These are phyloP conservation scores for Phytophthora brassicae DNA, from an alignment of 352 stramenopile genomes.

Conservation along the genomic window DNA sequence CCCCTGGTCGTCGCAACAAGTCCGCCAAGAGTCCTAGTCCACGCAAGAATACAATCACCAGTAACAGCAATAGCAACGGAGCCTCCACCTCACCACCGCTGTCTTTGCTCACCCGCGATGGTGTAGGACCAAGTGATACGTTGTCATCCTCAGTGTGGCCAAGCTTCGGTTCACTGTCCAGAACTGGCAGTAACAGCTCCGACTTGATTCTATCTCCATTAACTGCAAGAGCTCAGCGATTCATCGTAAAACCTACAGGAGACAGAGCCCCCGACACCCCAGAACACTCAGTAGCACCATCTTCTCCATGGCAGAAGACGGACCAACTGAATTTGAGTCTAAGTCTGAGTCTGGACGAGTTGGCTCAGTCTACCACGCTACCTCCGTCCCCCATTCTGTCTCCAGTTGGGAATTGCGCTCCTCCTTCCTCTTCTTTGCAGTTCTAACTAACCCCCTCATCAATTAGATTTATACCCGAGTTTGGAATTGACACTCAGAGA, in stretches of 20 bases:
- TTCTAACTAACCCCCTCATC: constrained; percentile 1
- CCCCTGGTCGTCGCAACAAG: constrained; percentile 28
- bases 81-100: constrained; percentile 6
- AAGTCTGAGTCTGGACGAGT: constrained; percentile 26
- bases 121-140: too few species aligned
- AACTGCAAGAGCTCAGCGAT: constrained; percentile 33
- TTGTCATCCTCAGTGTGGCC: constrained; percentile 15
- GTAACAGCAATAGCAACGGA: constrained; percentile 6
- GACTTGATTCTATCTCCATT: constrained; percentile 23
- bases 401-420: not conserved
- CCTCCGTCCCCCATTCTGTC: constrained; percentile 8
- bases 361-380: constrained; percentile 16
- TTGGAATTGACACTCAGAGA: not conserved
- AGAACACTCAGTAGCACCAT: constrained; percentile 11
- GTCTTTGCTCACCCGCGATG: not conserved
- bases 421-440: constrained; percentile 8
- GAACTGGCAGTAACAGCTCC: constrained; percentile 8
- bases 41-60: constrained; percentile 15
- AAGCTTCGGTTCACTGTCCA: constrained; percentile 16
- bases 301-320: constrained; percentile 9
- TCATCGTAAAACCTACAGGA: constrained; percentile 43
- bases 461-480: not conserved
- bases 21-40: constrained; percentile 27
- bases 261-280: constrained; percentile 9
- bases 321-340: constrained; percentile 8